Evolutionary conservation across 495 filamentous ascomycete genomes (phyloP), one percentile per base, ranked within the genome.

Genomic region (Penicillium steckii): DNA sequence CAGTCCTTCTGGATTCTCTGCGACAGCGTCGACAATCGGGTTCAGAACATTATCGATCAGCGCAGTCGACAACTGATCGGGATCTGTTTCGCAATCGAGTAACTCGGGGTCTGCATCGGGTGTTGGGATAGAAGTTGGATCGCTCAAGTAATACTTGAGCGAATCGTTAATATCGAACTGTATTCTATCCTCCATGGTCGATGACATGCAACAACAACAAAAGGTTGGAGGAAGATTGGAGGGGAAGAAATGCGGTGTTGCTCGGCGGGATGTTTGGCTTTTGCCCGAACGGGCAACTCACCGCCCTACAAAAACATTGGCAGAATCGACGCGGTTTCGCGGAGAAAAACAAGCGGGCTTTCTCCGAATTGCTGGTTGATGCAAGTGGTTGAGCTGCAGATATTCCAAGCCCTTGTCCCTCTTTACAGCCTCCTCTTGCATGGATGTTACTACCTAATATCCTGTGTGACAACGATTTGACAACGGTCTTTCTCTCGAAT

Each of bases 101-200:
- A 99, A 81, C 44, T 85, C 85, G 25, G 85, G 67, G 58, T 95
- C 88, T 22, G 93, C 94, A 66, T 96, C 91, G 25, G 87, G 83
- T n/a, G 90, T 96, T 3, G 87, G 79, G 29, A 97, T 83, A 33
- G 80, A 80, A 38, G 85, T 75, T 2, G 95, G 95, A 71, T 96
- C 90, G 74, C 88, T 90, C 78, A 95, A 86, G 71, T 99, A 97
- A 64, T 88, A 80, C 77, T 95, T 97, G 70, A 97, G 85, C 55
- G 91, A 87, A 64, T 94, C 85, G 71, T 96, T 97, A 69, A 99
- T 88, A 67, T 97, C 90, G 72, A 97, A 99, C 53, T 85, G 82
- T 59, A 89, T 76, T 53, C 76, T 74, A 45, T 81, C 77, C 65
- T 89, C 90, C 91, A 96, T 96, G 60, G 57, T 76, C 57, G 54